These are phyloP conservation scores for Penicillium brevicompactum DNA, from an alignment of 2,329 filamentous ascomycete species.

Conservation along the genomic window DNA sequence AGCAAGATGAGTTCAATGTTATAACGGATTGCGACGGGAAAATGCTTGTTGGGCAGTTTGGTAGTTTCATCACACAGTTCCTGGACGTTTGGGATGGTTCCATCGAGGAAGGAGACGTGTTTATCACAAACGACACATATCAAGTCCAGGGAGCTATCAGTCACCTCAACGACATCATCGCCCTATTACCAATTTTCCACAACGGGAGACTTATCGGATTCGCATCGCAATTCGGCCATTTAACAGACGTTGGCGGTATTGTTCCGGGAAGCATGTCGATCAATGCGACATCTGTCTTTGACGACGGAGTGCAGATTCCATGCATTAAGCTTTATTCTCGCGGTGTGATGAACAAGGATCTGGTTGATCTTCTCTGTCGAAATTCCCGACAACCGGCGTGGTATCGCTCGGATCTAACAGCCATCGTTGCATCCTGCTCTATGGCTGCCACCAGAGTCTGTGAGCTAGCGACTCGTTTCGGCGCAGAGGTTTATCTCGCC, in stretches of 20 bases:
- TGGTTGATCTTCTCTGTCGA: conserved; percentile 50
- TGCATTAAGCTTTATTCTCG: conserved; percentile 50
- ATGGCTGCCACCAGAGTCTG: conserved; percentile 49
- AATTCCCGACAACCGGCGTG: conserved; percentile 54
- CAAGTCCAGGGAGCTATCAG: conserved; percentile 53
- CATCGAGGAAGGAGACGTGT: conserved; percentile 54
- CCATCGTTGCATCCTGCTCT: conserved; percentile 50
- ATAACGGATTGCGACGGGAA: conserved; percentile 52
- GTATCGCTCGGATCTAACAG: conserved; percentile 52
- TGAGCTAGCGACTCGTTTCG: conserved; percentile 50
- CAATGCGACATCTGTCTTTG: conserved; percentile 51
- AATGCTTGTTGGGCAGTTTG: conserved; percentile 57
- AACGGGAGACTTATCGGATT: conserved; percentile 50
- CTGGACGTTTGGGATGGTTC: conserved; percentile 50
- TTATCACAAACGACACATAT: conserved; percentile 56
- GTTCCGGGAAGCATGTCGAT: conserved; percentile 56
- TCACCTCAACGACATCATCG: conserved; percentile 55
- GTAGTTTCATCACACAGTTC: conserved; percentile 53
- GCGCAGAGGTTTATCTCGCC: conserved; percentile 48
- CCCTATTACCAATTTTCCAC: conserved; percentile 52
- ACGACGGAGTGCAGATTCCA: conserved; percentile 55
- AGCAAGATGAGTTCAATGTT: conserved; percentile 58
- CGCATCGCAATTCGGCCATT: conserved; percentile 55
- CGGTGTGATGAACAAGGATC: conserved; percentile 47
- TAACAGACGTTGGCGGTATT: conserved; percentile 51